Conservation (phyloP, 257 asterid genomes). For the Leonotis leonurus region DNA sequence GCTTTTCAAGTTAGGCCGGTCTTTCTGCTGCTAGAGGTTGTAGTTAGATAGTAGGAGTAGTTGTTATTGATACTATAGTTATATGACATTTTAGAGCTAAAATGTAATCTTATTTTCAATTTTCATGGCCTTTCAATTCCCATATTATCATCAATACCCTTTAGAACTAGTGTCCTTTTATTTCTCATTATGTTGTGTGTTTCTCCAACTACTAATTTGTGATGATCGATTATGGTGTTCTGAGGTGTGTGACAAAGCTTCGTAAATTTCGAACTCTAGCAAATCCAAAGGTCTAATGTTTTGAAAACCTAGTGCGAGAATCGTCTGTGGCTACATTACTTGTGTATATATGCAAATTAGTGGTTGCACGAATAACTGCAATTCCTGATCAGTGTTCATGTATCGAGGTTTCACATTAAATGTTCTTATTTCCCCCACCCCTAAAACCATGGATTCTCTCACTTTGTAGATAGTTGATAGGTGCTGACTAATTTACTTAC, state of each 20-base stretch:
- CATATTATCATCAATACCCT: neutral
- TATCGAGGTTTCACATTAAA: too few species aligned
- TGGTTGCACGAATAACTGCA: too few species aligned
- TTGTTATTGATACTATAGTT: neutral
- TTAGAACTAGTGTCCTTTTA: neutral
- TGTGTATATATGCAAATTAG: neutral
- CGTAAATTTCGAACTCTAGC: neutral
- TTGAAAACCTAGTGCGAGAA: neutral
- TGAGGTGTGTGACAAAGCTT: neutral
- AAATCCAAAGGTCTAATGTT: neutral
- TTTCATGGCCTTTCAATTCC: neutral
- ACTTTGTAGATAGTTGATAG: too few species aligned
- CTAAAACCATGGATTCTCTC: too few species aligned
- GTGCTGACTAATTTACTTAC: too few species aligned
- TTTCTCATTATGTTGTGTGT: neutral
- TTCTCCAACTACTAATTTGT: neutral
- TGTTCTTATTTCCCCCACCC: too few species aligned
- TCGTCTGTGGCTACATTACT: neutral
- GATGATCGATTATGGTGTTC: neutral
- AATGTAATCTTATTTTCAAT: neutral
- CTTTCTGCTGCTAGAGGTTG: neutral
- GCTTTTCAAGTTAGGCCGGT: neutral
- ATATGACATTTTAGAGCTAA: neutral
- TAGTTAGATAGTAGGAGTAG: neutral
- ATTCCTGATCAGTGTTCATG: too few species aligned